phyloP scores from a whole-genome alignment of 1,139 yeast genomes.

The Kluyveromyces sp. region DNA sequence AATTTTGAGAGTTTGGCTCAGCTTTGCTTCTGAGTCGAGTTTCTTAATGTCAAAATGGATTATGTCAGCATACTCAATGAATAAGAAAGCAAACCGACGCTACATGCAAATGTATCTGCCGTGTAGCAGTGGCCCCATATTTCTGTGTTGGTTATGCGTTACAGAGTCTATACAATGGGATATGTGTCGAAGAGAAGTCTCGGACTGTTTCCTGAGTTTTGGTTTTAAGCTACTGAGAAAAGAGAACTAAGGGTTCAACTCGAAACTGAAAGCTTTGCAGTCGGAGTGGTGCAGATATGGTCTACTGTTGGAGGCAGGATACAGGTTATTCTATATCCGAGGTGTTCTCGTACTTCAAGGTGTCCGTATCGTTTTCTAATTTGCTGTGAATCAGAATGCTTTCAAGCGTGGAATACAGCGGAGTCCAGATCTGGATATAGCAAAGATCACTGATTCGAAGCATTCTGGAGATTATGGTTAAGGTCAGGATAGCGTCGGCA shows the following conservation, averaged over 20 bases:
- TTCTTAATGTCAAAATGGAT: neutral
- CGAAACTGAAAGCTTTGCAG: neutral
- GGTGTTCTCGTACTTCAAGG: conserved; percentile 1
- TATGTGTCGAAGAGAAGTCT: too few species aligned
- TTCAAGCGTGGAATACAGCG: conserved; percentile 3
- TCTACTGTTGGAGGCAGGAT: too few species aligned
- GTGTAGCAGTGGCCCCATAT: too few species aligned
- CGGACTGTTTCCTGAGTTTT: neutral
- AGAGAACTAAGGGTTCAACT: neutral
- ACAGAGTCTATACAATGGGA: too few species aligned
- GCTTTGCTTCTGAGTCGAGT: neutral
- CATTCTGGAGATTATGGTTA: neutral
- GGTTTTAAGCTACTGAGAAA: neutral
- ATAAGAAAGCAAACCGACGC: neutral
- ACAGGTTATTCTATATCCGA: neutral
- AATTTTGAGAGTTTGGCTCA: neutral
- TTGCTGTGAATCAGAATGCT: conserved; percentile 1
- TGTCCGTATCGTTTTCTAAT: neutral
- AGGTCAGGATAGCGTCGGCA: neutral
- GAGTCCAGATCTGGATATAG: conserved; percentile 2
- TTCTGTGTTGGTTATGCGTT: too few species aligned
- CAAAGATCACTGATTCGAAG: neutral
- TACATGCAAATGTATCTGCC: neutral
- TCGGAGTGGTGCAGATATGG: too few species aligned
- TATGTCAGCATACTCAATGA: neutral